These are phyloP conservation scores for Colletotrichum endophyticum DNA, from an alignment of 2,329 filamentous ascomycete species.

Conservation along the genomic window DNA sequence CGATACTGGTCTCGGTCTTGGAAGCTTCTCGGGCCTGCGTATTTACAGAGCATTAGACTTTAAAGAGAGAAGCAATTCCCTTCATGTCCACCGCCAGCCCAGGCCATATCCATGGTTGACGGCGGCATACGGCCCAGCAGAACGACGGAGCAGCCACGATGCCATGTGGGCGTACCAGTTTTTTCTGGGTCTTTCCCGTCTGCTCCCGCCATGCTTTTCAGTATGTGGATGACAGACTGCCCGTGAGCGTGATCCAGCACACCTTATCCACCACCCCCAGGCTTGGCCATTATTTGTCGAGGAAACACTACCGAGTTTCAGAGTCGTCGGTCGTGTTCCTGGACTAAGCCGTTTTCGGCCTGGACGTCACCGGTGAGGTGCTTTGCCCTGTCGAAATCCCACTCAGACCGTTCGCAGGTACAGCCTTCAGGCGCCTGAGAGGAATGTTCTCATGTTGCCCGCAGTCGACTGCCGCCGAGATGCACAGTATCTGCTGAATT, in stretches of 20 bases:
- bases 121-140: neutral
- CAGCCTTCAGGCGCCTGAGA: neutral
- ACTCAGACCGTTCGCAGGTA: neutral
- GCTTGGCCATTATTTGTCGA: slow-evolving; percentile 16
- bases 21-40: neutral
- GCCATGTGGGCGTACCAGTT: slow-evolving; percentile 11
- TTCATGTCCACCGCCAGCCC: neutral
- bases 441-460: neutral
- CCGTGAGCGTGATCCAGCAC: neutral
- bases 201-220: neutral
- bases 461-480: neutral
- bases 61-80: neutral
- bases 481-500: neutral
- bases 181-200: slow-evolving; percentile 9
- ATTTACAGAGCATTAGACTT: neutral
- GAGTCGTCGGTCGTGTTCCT: slow-evolving; percentile 20
- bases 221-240: neutral
- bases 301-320: slow-evolving; percentile 23
- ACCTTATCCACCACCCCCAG: neutral
- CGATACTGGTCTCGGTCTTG: neutral
- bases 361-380: neutral
- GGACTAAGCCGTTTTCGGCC: slow-evolving; percentile 6
- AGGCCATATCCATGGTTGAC: neutral
- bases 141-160: neutral
- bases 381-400: slow-evolving; percentile 3